Conservation (phyloP, 495 filamentous ascomycete species). For the Hyaloscypha hepaticicola region DNA sequence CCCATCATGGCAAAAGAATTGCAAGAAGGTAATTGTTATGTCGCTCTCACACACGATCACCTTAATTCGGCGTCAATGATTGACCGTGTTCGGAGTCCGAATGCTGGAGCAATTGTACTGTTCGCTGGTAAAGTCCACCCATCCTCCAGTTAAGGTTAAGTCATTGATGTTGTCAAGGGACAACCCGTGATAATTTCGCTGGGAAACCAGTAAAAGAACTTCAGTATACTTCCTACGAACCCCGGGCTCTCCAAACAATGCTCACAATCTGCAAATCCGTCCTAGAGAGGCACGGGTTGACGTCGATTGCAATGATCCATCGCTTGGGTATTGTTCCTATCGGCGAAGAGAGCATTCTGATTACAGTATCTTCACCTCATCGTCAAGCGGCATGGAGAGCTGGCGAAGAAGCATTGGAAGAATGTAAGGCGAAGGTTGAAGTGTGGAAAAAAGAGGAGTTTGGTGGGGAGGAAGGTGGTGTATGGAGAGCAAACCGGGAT, state of each 20-base stretch:
- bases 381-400: constrained; percentile 85
- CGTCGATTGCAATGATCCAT: constrained; percentile 76
- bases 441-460: constrained; percentile 97
- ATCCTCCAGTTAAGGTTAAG: neutral
- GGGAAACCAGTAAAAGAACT: constrained; percentile 72
- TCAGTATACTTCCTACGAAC: constrained; percentile 77
- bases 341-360: constrained; percentile 86
- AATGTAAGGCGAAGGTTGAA: constrained; percentile 81
- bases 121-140: constrained; percentile 63
- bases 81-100: constrained; percentile 67
- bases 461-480: constrained; percentile 63
- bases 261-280: constrained; percentile 62
- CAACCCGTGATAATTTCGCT: constrained; percentile 82
- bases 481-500: constrained; percentile 93
- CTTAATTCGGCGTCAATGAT: constrained; percentile 63
- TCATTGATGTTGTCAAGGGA: constrained; percentile 50
- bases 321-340: constrained; percentile 85
- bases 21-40: constrained; percentile 45
- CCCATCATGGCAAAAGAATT: constrained; percentile 29
- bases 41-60: constrained; percentile 60
- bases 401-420: constrained; percentile 87
- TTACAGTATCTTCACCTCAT: constrained; percentile 84
- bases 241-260: constrained; percentile 75
- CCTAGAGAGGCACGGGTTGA: constrained; percentile 57
- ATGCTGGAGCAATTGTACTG: constrained; percentile 84